Conservation (phyloP, 305 asterid species). For the Euphrasia arctica region DNA sequence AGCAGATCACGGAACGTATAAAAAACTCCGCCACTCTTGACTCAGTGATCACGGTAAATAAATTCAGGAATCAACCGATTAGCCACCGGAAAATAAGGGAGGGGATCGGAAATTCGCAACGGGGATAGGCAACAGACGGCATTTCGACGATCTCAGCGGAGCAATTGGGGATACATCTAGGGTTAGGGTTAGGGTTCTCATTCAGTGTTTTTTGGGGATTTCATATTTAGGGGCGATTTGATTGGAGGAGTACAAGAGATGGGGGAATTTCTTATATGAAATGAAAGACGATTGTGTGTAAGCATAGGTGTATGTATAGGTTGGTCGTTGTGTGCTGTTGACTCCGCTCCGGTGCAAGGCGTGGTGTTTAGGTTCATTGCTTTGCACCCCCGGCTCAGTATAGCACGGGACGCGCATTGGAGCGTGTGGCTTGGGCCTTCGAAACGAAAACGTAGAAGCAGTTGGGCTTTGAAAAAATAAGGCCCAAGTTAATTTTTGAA, state of each 20-base stretch:
- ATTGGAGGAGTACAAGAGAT: conserved; percentile 21
- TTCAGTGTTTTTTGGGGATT: conserved; percentile 42
- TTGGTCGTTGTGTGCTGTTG: conserved; percentile 37
- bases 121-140: conserved; percentile 22
- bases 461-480: neutral
- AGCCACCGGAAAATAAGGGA: conserved; percentile 49
- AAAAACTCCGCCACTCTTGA: conserved; percentile 24
- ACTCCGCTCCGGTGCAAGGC: conserved; percentile 29
- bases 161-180: conserved; percentile 52
- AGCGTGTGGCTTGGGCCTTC: conserved; percentile 14
- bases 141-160: conserved; percentile 36
- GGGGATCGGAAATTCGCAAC: conserved; percentile 25
- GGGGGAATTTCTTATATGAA: conserved; percentile 22
- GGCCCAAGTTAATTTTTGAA: neutral
- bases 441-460: neutral
- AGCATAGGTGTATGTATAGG: conserved; percentile 35
- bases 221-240: conserved; percentile 41
- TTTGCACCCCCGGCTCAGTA: conserved; percentile 22
- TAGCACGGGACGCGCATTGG: conserved; percentile 19
- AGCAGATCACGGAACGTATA: conserved; percentile 27
- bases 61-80: conserved; percentile 35
- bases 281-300: conserved; percentile 25
- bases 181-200: conserved; percentile 89
- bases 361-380: conserved; percentile 16
- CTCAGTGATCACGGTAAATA: conserved; percentile 27